Evolutionary conservation across 305 asterid genomes (phyloP).

Genomic region (Rubia balearica): DNA sequence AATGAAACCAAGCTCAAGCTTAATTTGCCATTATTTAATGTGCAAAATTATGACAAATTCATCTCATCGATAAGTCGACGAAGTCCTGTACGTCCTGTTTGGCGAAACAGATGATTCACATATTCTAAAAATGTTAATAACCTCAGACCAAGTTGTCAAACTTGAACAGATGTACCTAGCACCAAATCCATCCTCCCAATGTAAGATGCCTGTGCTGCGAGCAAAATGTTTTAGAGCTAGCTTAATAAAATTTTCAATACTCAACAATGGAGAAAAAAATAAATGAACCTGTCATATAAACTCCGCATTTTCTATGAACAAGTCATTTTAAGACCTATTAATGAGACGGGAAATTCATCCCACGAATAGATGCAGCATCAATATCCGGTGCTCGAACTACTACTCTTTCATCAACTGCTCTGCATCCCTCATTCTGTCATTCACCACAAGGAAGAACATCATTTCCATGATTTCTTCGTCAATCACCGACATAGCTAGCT

Average conservation of each 20-base stretch:
- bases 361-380: conserved; percentile 29
- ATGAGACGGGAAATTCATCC: conserved; percentile 57
- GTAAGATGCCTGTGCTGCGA: conserved; percentile 74
- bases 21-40: too few species aligned
- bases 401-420: conserved; percentile 42
- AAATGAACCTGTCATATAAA: too few species aligned
- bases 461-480: conserved; percentile 41
- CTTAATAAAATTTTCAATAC: too few species aligned
- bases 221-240: background rate
- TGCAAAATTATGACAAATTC: too few species aligned
- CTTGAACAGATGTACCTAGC: conserved; percentile 49
- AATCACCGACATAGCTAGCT: conserved; percentile 15
- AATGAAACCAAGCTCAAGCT: too few species aligned
- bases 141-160: conserved; percentile 51
- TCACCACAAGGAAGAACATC: conserved; percentile 52
- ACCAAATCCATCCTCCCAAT: conserved; percentile 79
- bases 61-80: too few species aligned
- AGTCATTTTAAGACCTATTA: conserved; percentile 23
- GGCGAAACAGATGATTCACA: too few species aligned
- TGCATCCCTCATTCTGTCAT: conserved; percentile 40
- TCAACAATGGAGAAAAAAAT: too few species aligned
- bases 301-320: background rate
- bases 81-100: too few species aligned
- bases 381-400: conserved; percentile 49
- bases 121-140: conserved; percentile 58